Percentiles rank a stretch among this genome's conserved stretches.
These are phyloP conservation scores for Clathrospora elynae DNA, from an alignment of 2,329 filamentous ascomycete species.

Conservation along the genomic window DNA sequence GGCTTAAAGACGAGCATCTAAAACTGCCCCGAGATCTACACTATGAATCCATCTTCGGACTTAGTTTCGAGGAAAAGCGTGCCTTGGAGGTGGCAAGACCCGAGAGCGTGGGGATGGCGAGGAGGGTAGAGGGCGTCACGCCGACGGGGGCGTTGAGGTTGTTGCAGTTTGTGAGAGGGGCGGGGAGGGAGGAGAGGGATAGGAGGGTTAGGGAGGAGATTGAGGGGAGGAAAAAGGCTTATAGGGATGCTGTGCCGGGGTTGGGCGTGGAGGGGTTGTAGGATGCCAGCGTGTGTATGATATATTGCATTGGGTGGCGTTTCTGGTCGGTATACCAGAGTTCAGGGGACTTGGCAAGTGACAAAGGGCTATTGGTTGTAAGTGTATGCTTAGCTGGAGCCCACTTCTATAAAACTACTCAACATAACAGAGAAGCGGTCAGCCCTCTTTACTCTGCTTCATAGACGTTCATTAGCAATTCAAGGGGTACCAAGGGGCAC, in stretches of 20 bases:
- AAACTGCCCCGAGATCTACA: slow-evolving; percentile 74
- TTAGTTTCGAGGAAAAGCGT: slow-evolving; percentile 79
- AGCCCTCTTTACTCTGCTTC: no score
- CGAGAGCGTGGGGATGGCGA: slow-evolving; percentile 85
- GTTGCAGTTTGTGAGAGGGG: slow-evolving; percentile 64
- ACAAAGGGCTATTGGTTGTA: no score
- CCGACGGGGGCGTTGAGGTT: slow-evolving; percentile 60
- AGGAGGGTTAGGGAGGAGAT: slow-evolving; percentile 36
- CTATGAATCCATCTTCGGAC: slow-evolving; percentile 72
- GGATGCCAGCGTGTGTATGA: no score
- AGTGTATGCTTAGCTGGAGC: no score
- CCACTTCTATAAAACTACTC: no score
- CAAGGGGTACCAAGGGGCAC: no score
- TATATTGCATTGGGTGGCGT: no score
- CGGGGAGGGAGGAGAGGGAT: slow-evolving; percentile 41
- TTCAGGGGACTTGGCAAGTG: no score
- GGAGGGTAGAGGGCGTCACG: slow-evolving; percentile 79
- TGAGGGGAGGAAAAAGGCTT: slow-evolving; percentile 38
- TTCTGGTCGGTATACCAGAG: no score
- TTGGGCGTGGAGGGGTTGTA: slow-evolving; percentile 18
- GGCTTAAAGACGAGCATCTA: slow-evolving; percentile 77
- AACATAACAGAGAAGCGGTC: no score
- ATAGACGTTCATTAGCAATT: no score
- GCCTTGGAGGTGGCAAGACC: slow-evolving; percentile 73
- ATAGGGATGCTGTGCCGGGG: slow-evolving; percentile 15